Base-by-base conservation (phyloP, 371 early-diverging fungal genomes). In the Apophysomyces variabilis region DNA sequence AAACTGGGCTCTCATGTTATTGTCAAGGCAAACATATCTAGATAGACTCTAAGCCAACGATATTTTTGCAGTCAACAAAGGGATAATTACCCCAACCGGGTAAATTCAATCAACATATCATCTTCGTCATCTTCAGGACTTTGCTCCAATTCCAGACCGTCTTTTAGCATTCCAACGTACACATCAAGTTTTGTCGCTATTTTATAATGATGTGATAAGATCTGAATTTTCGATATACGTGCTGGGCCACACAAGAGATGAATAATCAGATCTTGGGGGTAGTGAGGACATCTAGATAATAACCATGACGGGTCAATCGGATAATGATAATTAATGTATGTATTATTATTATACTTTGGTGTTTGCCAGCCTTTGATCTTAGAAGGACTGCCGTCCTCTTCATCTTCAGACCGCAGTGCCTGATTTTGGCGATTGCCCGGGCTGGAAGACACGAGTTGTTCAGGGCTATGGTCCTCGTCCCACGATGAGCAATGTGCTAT, bases 151-250 rank as follows among this genome's bases (percentile, higher is more conserved):
- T 70, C 72, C 43, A 66, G 37, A 18, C 70, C 50, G 16, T 78
- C 77, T 60, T 78, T 78, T 26, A 78, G 57, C 11, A 70, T 44
- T 1, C 82, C 91, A 60, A 90, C 73, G 72, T 83, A 89, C 60
- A 92, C 84, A 63, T 92, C 92, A 32, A 93, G 78, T 64, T 82
- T 85, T n/a, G 89, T 87, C 5, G 93, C 85, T 61, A 93, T 91
- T 75, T 91, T 93, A 80, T 86, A 93, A 69, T 93, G 93, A 72
- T 93, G 93, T 14, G 87, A 85, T 32, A 93, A 74, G 26, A 92
- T 70, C 68, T 93, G 90, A 44, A 93, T 80, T 76, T 91, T 90
- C 35, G 84, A 76, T 16, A 93, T 80, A 58, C 86, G 83, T 35
- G 87, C 85, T 39, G 77, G 70, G 8, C 90, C 91, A 56, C 85